Conservation (phyloP, 352 stramenopile genomes). For the Pythium oligandrum region DNA sequence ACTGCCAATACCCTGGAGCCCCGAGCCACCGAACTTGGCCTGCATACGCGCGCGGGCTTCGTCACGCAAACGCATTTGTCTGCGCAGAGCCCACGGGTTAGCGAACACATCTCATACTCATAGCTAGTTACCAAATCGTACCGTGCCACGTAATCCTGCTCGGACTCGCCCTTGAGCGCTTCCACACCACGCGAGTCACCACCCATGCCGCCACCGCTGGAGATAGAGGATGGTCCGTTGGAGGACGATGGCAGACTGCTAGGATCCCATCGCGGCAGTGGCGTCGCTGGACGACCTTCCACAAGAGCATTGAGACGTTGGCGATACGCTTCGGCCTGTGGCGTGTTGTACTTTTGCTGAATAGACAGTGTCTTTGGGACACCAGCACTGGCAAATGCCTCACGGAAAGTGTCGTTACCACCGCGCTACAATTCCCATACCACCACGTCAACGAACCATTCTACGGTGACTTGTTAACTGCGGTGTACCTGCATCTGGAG, state of each 20-base stretch:
- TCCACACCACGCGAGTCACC: conserved; percentile 69
- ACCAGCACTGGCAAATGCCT: conserved; percentile 51
- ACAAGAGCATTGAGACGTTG: conserved; percentile 54
- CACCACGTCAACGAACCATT: not conserved
- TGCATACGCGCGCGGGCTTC: conserved; percentile 76
- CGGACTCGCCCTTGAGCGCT: conserved; percentile 74
- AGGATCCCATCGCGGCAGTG: conserved; percentile 67
- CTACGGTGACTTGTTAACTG: not conserved
- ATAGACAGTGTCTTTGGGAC: conserved; percentile 75
- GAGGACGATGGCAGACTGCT: conserved; percentile 23
- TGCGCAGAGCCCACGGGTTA: not conserved
- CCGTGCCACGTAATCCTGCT: conserved; percentile 67
- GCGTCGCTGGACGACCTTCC: conserved; percentile 37
- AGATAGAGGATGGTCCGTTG: conserved; percentile 30
- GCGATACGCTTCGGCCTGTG: conserved; percentile 73
- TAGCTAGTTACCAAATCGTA: not conserved
- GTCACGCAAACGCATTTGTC: conserved; percentile 67
- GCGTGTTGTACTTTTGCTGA: conserved; percentile 81
- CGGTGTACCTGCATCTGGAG: conserved; percentile 69
- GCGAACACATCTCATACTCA: not conserved
- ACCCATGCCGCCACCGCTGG: conserved; percentile 19
- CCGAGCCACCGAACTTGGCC: conserved; percentile 69
- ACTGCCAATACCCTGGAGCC: conserved; percentile 79
- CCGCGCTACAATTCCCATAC: conserved; percentile 27
- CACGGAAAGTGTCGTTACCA: conserved; percentile 69